phyloP scores from a whole-genome alignment of 2,329 filamentous ascomycete species.

The Cryphonectria nitschkei region DNA sequence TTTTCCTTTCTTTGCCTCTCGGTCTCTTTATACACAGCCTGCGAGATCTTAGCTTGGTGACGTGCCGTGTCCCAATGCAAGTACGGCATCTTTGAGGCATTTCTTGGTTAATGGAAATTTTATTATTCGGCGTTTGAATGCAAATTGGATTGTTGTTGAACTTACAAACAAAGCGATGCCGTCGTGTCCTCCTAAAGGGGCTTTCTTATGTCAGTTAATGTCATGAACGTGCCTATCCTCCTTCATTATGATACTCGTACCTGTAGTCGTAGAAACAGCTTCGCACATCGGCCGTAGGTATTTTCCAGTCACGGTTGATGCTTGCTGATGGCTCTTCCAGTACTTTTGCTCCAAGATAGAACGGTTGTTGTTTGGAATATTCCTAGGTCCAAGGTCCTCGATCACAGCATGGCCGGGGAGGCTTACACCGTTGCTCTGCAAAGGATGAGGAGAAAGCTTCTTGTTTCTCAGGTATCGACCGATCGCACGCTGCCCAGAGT shows the following conservation, averaged over 20 bases:
- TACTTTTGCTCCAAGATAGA: conserved; percentile 12
- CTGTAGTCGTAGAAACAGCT: conserved; percentile 17
- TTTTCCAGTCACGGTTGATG: conserved; percentile 24
- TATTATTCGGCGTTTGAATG: too few species aligned
- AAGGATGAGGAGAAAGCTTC: background rate
- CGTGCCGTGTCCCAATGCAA: conserved; percentile 46
- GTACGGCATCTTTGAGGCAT: conserved; percentile 42
- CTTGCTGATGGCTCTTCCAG: conserved; percentile 26
- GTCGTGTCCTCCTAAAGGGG: background rate
- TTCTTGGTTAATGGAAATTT: background rate
- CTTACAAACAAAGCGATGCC: conserved; percentile 25
- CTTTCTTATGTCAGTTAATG: background rate
- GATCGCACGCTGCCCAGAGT: conserved; percentile 19
- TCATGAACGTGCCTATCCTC: accelerated
- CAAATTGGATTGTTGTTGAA: too few species aligned
- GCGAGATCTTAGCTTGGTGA: conserved; percentile 21
- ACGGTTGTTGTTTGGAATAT: background rate
- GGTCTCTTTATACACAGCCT: conserved; percentile 23
- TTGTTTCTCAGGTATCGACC: conserved; percentile 16
- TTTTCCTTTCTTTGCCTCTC: conserved; percentile 25
- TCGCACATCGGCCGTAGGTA: conserved; percentile 28
- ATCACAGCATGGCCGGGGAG: accelerated
- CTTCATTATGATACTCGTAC: background rate
- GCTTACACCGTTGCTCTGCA: background rate
- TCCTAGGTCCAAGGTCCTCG: background rate